Conservation (phyloP, 441 rosid genomes). For the Gossypium schwendimanii region DNA sequence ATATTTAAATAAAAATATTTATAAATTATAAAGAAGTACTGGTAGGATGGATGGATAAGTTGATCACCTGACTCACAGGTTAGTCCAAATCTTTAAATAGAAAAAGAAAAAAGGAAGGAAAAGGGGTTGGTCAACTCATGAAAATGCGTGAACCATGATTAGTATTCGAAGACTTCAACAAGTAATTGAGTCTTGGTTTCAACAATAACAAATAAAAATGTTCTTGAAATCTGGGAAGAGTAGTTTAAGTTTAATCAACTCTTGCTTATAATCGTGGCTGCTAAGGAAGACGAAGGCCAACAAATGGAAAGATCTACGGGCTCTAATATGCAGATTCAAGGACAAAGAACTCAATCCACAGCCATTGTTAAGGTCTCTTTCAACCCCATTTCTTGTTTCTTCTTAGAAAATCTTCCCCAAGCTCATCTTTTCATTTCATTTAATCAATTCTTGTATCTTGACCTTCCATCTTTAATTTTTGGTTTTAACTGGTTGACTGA, state of each 20-base stretch:
- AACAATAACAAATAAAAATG: neutral
- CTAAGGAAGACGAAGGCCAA: neutral
- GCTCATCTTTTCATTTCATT: too few species aligned
- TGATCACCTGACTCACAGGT: neutral
- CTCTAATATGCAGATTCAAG: slow-evolving; percentile 21
- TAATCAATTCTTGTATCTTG: too few species aligned
- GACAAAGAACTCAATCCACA: slow-evolving; percentile 24
- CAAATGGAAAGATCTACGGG: slow-evolving; percentile 21
- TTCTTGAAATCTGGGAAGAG: neutral
- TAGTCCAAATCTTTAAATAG: neutral
- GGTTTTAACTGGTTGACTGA: neutral
- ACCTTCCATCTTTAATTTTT: too few species aligned
- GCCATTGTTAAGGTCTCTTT: slow-evolving; percentile 30
- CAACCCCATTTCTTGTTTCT: neutral
- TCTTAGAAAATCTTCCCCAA: neutral
- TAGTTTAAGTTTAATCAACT: neutral
- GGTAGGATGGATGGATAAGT: too few species aligned
- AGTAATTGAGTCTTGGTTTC: neutral
- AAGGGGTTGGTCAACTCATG: neutral
- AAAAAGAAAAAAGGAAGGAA: neutral
- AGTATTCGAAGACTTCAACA: neutral
- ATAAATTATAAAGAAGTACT: too few species aligned
- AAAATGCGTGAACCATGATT: slow-evolving; percentile 1
- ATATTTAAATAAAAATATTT: too few species aligned
- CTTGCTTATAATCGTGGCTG: too few species aligned